Conservation (phyloP, 2,329 filamentous ascomycete species). For the Exophiala calicioides region DNA sequence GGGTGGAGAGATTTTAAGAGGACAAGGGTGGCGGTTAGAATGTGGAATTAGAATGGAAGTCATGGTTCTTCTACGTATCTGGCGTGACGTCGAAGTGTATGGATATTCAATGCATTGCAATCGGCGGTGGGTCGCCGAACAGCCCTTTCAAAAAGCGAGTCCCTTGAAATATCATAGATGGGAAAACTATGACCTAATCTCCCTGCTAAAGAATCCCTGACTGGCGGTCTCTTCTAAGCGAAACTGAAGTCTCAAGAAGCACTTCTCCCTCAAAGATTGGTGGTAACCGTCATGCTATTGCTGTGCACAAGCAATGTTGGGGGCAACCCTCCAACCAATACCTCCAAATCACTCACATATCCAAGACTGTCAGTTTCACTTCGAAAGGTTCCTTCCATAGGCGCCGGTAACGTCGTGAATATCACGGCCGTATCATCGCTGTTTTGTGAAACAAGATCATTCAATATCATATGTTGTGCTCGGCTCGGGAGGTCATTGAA, state of each 20-base stretch:
- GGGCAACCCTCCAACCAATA: constrained; percentile 74
- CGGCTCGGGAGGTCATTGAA: constrained; percentile 86
- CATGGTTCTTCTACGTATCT: too few species aligned
- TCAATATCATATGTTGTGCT: constrained; percentile 82
- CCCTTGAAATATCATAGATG: too few species aligned
- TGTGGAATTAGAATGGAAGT: too few species aligned
- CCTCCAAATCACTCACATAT: constrained; percentile 76
- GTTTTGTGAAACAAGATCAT: constrained; percentile 74
- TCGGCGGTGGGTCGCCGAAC: too few species aligned
- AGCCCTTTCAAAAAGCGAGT: too few species aligned
- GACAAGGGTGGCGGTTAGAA: too few species aligned
- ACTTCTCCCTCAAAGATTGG: constrained; percentile 58
- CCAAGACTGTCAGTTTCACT: constrained; percentile 69
- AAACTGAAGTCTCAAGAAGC: constrained; percentile 1
- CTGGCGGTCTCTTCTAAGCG: too few species aligned
- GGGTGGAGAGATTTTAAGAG: constrained; percentile 55
- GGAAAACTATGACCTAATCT: too few species aligned
- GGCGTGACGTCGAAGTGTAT: too few species aligned
- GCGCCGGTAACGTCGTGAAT: constrained; percentile 81
- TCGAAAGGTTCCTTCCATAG: constrained; percentile 71
- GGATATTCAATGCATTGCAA: too few species aligned
- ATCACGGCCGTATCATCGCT: constrained; percentile 73
- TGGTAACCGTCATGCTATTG: constrained; percentile 87
- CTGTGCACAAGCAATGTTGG: constrained; percentile 78
- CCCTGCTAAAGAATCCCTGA: too few species aligned